phyloP scores from a whole-genome alignment of 2,329 filamentous ascomycete species.

The Delphinella strobiligena region DNA sequence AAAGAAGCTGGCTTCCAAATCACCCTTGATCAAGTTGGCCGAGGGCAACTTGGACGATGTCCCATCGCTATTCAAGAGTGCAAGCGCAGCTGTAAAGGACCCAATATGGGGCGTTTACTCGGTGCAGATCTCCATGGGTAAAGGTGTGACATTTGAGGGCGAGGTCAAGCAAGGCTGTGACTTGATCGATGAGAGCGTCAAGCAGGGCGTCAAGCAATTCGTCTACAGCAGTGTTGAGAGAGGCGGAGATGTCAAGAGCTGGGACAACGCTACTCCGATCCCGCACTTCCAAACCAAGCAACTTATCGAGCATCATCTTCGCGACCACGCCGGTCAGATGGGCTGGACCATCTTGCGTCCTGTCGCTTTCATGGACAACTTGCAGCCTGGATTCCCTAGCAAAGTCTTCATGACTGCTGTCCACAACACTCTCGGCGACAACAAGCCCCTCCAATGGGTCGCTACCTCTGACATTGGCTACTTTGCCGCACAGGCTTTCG shows the following conservation, averaged over 20 bases:
- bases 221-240: constrained; percentile 55
- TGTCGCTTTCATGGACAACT: constrained; percentile 53
- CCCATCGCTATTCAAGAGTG: constrained; percentile 36
- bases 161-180: constrained; percentile 46
- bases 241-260: constrained; percentile 42
- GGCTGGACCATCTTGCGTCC: constrained; percentile 50
- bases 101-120: constrained; percentile 43
- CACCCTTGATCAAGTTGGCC: constrained; percentile 38
- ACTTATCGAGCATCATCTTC: constrained; percentile 49
- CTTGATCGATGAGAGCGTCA: constrained; percentile 46
- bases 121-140: constrained; percentile 41
- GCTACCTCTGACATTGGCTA: constrained; percentile 39
- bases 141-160: constrained; percentile 29
- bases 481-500: constrained; percentile 38
- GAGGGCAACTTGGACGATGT: constrained; percentile 42
- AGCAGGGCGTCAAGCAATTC: constrained; percentile 46
- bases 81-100: constrained; percentile 16
- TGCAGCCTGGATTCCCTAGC: constrained; percentile 35
- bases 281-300: constrained; percentile 48
- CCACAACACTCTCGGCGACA: constrained; percentile 22
- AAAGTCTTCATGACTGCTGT: constrained; percentile 40
- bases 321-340: constrained; percentile 38
- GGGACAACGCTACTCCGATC: constrained; percentile 42
- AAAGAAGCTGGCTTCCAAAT: constrained; percentile 31
- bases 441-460: constrained; percentile 26